Evolutionary conservation across 2,329 filamentous ascomycete genomes (phyloP), one percentile per base, ranked within the genome.

Genomic region (Colletotrichum scovillei): DNA sequence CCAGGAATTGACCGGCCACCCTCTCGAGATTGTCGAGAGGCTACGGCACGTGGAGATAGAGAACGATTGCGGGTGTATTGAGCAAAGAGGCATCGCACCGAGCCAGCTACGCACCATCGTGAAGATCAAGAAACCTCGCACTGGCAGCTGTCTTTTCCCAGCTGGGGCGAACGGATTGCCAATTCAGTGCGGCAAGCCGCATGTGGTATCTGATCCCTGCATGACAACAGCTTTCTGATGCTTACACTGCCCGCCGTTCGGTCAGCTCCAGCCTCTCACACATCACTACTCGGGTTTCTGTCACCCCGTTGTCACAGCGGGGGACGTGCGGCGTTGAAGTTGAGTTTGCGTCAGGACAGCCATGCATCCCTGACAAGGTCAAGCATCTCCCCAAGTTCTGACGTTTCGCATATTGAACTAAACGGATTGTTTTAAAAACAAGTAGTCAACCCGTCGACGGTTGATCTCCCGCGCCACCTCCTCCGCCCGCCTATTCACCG

Each of bases 301-400:
- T 66, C 71, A 71, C 56, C 56, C 42, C 62, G 71, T 63, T 66
- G 71, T 71, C 71, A 71, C 67, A 73, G 71, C 71, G 70, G 67
- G 62, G 71, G 56, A 71, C 71, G 71, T 73, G 71, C 71, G 60
- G 53, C 26, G 59, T 35, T 57, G 9, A 24, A 58, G 67, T 70
- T 71, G 67, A 71, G 71, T 73, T 73, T 73, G 71, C 62, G 24
- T 73, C 71, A 73, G 71, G 52, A 70, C 52, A 49, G 56, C 62
- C 60, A 66, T 62, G 68, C 62, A 71, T 65, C 71, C 71, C 67
- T 73, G 60, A 52, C 24, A 52, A 26, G 24, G 67, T 65, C 62
- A 71, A 66, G 62, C 71, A 71, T 66, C 56, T 57, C 35, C 42
- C 49, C 56, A 53, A 26, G 60, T 71, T 57, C 46, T 49, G 26